Conservation (phyloP, 805 yeast species). For the Candida glaebosa region DNA sequence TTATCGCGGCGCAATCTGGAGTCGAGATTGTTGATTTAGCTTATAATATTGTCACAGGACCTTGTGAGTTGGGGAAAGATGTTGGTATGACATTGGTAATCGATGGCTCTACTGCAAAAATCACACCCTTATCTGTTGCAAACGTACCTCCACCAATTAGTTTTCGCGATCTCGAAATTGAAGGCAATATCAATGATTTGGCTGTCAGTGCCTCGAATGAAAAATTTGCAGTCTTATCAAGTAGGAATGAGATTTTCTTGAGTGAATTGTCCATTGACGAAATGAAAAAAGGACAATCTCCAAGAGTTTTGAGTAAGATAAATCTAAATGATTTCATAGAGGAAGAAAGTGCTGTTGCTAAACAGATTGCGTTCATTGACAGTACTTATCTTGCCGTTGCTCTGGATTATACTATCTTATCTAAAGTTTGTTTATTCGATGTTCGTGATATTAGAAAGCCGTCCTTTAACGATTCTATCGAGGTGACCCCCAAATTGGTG, state of each 20-base stretch:
- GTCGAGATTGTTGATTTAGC: slow-evolving; percentile 69
- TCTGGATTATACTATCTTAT: slow-evolving; percentile 51
- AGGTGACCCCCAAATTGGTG: slow-evolving; percentile 49
- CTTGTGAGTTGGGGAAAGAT: slow-evolving; percentile 64
- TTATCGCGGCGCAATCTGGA: slow-evolving; percentile 53
- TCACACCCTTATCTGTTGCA: slow-evolving; percentile 82
- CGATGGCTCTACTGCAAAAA: slow-evolving; percentile 67
- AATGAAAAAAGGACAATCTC: slow-evolving; percentile 48
- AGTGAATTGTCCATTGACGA: slow-evolving; percentile 47
- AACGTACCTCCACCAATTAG: slow-evolving; percentile 95
- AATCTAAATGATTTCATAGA: slow-evolving; percentile 32
- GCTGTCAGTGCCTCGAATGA: slow-evolving; percentile 63
- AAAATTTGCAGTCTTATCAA: slow-evolving; percentile 54
- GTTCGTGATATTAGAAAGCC: slow-evolving; percentile 41
- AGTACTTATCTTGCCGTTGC: slow-evolving; percentile 52
- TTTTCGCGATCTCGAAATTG: slow-evolving; percentile 58
- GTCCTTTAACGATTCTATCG: slow-evolving; percentile 35
- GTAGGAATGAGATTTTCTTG: slow-evolving; percentile 27
- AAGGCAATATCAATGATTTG: slow-evolving; percentile 54
- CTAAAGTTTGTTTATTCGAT: slow-evolving; percentile 52
- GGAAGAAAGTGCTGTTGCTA: slow-evolving; percentile 41
- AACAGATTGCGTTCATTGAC: slow-evolving; percentile 61
- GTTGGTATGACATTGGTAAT: slow-evolving; percentile 75
- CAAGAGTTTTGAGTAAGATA: slow-evolving; percentile 34
- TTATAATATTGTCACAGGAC: slow-evolving; percentile 61